Evolutionary conservation across 1,284 basidiomycete species (phyloP).

Genomic region (Phylloboletellus chloephorus): DNA sequence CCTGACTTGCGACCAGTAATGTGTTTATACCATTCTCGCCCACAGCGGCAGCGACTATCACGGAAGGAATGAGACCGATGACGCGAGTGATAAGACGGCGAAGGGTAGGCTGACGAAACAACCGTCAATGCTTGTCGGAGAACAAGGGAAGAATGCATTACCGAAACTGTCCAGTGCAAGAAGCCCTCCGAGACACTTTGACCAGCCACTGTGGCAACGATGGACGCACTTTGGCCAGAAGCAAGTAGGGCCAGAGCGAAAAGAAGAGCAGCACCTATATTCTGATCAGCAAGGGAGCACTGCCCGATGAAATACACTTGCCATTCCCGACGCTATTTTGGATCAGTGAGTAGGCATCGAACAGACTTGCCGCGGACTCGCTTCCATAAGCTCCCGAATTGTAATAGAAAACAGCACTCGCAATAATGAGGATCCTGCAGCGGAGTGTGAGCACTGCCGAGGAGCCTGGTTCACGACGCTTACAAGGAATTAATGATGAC

Average conservation of each 20-base stretch:
- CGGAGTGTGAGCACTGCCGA: constrained; percentile 1
- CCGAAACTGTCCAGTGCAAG: constrained; percentile 83
- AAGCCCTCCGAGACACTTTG: constrained; percentile 94
- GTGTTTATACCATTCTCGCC: constrained; percentile 75
- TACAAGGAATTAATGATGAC: constrained; percentile 83
- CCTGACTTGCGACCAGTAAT: constrained; percentile 85
- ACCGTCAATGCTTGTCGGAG: constrained; percentile 5
- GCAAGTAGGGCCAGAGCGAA: constrained; percentile 85
- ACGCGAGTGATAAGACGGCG: constrained; percentile 81
- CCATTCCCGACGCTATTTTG: constrained; percentile 60
- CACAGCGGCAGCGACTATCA: constrained; percentile 71
- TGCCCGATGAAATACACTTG: constrained; percentile 30
- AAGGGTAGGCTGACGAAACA: constrained; percentile 56
- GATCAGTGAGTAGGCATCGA: constrained; percentile 79
- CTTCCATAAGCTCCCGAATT: constrained; percentile 32
- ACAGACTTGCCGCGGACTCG: constrained; percentile 63
- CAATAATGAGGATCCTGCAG: constrained; percentile 63
- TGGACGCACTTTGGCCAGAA: constrained; percentile 87
- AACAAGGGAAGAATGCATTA: constrained; percentile 35
- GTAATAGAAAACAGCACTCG: constrained; percentile 72
- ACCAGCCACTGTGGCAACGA: constrained; percentile 90
- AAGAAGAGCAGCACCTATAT: constrained; percentile 64
- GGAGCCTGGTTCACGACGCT: constrained; percentile 18
- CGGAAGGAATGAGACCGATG: constrained; percentile 83
- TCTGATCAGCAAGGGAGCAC: constrained; percentile 19